These are phyloP conservation scores for Phytophthora parvispora DNA, from an alignment of 352 stramenopile species.

Conservation along the genomic window DNA sequence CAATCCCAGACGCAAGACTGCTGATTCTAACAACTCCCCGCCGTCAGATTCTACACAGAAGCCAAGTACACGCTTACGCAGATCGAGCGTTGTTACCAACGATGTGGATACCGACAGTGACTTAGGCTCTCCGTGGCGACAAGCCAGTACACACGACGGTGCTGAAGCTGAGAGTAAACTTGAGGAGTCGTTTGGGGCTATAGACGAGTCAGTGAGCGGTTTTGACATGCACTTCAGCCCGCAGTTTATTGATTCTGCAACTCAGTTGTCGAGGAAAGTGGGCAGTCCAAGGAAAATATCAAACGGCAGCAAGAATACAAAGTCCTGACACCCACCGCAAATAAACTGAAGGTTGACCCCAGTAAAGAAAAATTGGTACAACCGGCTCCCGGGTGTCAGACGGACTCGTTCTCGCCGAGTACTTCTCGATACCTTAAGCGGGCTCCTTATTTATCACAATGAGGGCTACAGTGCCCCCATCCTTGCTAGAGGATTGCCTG, in stretches of 20 bases:
- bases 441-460: too few relatives aligned
- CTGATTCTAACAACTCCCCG: neutral
- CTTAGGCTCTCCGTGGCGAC: conserved; percentile 20
- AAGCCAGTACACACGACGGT: neutral
- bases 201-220: conserved; percentile 36
- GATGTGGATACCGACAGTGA: conserved; percentile 27
- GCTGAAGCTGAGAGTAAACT: conserved; percentile 5
- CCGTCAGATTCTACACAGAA: neutral
- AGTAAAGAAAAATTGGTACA: neutral
- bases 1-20: conserved; percentile 1
- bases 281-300: neutral
- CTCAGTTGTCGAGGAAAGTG: conserved; percentile 22
- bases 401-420: too few relatives aligned
- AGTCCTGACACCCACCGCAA: neutral
- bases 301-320: conserved; percentile 5
- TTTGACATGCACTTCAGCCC: conserved; percentile 70
- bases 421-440: too few relatives aligned
- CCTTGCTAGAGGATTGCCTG: too few relatives aligned
- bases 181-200: conserved; percentile 36
- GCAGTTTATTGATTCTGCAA: conserved; percentile 50
- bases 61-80: neutral
- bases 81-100: conserved; percentile 3
- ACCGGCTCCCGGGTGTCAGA: too few relatives aligned
- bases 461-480: too few relatives aligned
- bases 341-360: conserved; percentile 13